Base-by-base conservation (phyloP, 108 stramenopile genomes). In the Nitzschia inconspicua region DNA sequence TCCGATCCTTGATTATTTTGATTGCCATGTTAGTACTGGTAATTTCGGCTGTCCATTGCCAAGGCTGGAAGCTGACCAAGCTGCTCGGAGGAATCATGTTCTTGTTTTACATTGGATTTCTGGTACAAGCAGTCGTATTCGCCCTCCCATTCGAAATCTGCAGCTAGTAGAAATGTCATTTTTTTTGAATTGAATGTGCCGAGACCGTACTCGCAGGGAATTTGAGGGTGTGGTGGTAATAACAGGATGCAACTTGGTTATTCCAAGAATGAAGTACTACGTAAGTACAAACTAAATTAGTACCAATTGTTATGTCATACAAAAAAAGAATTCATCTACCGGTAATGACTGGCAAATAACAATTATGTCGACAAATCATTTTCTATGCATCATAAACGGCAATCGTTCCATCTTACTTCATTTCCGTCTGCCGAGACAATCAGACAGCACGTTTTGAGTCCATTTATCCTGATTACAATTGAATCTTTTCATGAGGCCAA, bases 41-140 rank as follows among this genome's bases (percentile, higher is more conserved):
- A n/a, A 76, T 94, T 51, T 39, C 30, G 23, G 74, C 82, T 24
- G 63, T 95, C 43, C 84, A 88, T 40, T 75, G 70, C 42, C 79
- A 76, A 49, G 83, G 87, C 26, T 95, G 94, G 94, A 86, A 71
- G 47, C 79, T 95, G 80, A 88, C 88, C 35, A 82, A 73, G 49
- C 60, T 64, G 18, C 50, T 91, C 31, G 94, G 88, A 31, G 68
- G 37, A 10, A 50, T 71, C 48, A 89, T 93, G 82, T 78, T 95
- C 49, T 10, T 84, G 42, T 61, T 89, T 24, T 95, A 95, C 62
- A 47, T 83, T 43, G 71, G 54, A 26, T 95, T 80, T 66, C 57
- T 95, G 16, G 66, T 63, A 1, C 85, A 90, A 56, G 80, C 77
- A 18, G 66, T 89, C 47, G 27, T 77, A 3, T 22, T 65, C 7